These are phyloP conservation scores for Takashimella koratensis DNA, from an alignment of 1,284 basidiomycete genomes.

Conservation along the genomic window DNA sequence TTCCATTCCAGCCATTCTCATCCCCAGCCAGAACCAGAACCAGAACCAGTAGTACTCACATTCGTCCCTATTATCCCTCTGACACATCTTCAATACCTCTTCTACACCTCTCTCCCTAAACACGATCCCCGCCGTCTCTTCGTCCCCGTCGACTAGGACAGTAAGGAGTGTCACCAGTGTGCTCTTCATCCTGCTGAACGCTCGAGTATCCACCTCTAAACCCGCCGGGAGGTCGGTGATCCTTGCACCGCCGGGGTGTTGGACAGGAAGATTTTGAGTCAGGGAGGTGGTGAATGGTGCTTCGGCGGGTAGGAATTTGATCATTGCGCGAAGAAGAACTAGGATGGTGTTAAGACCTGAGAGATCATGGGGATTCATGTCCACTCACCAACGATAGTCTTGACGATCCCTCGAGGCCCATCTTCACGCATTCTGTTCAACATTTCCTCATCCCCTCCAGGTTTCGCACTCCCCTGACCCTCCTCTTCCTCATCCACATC, in stretches of 20 bases:
- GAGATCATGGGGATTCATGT: too few relatives aligned
- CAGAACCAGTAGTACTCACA: too few relatives aligned
- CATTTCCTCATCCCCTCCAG: conserved; percentile 23
- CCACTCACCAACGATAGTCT: conserved; percentile 60
- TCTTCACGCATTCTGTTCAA: conserved; percentile 20
- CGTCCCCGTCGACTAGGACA: conserved; percentile 63
- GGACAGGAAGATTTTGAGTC: conserved; percentile 74
- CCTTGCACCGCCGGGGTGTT: conserved; percentile 46
- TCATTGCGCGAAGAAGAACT: not conserved
- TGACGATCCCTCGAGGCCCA: conserved; percentile 30
- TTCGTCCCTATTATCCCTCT: conserved; percentile 82
- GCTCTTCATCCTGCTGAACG: conserved; percentile 60
- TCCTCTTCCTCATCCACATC: too few relatives aligned
- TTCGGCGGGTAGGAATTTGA: conserved; percentile 4
- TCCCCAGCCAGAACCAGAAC: too few relatives aligned
- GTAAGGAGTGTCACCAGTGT: conserved; percentile 75
- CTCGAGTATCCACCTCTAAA: not conserved
- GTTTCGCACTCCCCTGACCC: conserved; percentile 4
- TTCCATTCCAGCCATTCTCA: too few relatives aligned
- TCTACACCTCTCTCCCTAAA: conserved; percentile 67
- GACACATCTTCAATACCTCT: conserved; percentile 77
- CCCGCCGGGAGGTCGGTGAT: conserved; percentile 14
- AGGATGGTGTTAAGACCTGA: not conserved
- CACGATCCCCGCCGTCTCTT: conserved; percentile 65
- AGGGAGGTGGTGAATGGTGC: conserved; percentile 63